Evolutionary conservation across 352 stramenopile species (phyloP).

Genomic region (Phytopythium cucurbitacearum): DNA sequence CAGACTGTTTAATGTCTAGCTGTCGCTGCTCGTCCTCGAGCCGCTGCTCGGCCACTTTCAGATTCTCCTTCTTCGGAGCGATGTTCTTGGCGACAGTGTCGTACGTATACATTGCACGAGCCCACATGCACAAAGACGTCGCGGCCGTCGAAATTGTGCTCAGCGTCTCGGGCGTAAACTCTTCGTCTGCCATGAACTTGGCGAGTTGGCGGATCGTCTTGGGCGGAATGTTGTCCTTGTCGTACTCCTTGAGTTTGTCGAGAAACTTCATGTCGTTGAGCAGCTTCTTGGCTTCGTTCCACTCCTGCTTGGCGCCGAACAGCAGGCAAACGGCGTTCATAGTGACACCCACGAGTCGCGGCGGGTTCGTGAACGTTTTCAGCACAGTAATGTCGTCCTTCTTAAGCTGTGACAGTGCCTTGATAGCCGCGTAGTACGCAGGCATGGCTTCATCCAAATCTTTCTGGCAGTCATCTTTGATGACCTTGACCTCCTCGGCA

Average conservation of each 20-base stretch:
- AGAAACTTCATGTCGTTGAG: conserved; percentile 92
- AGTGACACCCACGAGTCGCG: conserved; percentile 84
- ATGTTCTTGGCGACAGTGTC: conserved; percentile 93
- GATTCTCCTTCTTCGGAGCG: conserved; percentile 90
- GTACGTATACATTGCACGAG: conserved; percentile 92
- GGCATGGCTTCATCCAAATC: conserved; percentile 92
- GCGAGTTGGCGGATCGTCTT: conserved; percentile 88
- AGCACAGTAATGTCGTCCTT: conserved; percentile 91
- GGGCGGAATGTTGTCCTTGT: conserved; percentile 86
- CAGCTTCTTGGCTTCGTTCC: conserved; percentile 90
- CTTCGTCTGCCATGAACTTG: conserved; percentile 87
- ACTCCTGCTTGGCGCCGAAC: conserved; percentile 86
- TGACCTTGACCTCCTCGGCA: conserved; percentile 88
- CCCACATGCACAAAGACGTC: conserved; percentile 94
- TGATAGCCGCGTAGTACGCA: conserved; percentile 89
- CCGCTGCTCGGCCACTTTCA: conserved; percentile 84
- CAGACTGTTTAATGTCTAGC: conserved; percentile 86
- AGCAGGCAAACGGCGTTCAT: conserved; percentile 92
- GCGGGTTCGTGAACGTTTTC: conserved; percentile 91
- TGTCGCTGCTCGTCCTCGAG: conserved; percentile 84
- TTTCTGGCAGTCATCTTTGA: conserved; percentile 93
- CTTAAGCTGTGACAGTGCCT: conserved; percentile 88
- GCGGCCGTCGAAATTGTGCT: conserved; percentile 87
- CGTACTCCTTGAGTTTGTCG: conserved; percentile 83
- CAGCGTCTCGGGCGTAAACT: conserved; percentile 91